Percentiles rank a stretch among this genome's conserved stretches.
Evolutionary conservation across 139 green algal genomes (phyloP).

Genomic region (Closterium sp.): DNA sequence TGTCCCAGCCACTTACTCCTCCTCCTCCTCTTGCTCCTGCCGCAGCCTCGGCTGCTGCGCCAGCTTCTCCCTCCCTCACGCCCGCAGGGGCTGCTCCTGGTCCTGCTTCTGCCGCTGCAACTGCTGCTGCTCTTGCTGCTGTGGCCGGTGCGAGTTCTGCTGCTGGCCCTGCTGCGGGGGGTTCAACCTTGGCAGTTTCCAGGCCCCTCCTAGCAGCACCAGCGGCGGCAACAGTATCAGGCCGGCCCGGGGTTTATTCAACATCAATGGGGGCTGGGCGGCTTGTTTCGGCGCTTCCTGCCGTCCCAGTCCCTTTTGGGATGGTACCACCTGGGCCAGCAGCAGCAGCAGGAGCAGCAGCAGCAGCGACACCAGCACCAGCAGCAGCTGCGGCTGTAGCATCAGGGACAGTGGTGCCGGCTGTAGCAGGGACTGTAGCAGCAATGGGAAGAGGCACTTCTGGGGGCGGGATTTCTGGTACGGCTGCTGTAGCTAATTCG

Average conservation of each 20-base stretch:
- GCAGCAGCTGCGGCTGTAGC: background rate
- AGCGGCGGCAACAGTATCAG: background rate
- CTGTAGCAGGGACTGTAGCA: background rate
- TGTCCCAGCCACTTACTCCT: background rate
- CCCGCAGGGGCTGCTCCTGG: background rate
- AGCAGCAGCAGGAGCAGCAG: background rate
- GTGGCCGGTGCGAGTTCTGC: no score
- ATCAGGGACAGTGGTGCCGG: background rate
- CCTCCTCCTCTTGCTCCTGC: background rate
- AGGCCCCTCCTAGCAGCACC: no score
- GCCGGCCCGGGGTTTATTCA: background rate
- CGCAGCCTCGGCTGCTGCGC: background rate
- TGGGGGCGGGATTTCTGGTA: no score
- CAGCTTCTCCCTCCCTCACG: background rate
- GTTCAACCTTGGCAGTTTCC: no score
- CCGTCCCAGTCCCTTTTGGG: background rate
- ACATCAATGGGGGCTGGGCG: background rate
- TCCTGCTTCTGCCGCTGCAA: background rate
- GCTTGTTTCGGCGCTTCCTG: background rate
- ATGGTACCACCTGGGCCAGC: background rate
- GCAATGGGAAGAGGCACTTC: background rate
- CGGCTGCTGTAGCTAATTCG: no score
- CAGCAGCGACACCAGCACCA: background rate
- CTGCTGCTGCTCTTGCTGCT: no score
- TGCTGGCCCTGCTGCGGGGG: no score